A percentile compares a stretch with the other conserved stretches of the same genome.
These are phyloP conservation scores for Yamadazyma jaroonii DNA, from an alignment of 1,139 yeast genomes.

Conservation along the genomic window DNA sequence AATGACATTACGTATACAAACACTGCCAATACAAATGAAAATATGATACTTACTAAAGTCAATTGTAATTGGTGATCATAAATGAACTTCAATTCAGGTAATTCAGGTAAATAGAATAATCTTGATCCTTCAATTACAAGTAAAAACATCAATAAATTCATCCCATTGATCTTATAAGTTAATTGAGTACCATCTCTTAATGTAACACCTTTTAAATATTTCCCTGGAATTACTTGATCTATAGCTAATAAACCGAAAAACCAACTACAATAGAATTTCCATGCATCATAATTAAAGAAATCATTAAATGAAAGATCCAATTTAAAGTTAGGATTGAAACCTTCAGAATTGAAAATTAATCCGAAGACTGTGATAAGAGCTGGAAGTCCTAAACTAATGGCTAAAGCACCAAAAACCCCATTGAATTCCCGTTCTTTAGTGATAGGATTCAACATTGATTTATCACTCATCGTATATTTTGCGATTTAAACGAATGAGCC, in stretches of 20 bases:
- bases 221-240: constrained; percentile 77
- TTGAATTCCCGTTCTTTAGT: constrained; percentile 73
- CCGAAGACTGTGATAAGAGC: constrained; percentile 56
- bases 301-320: constrained; percentile 56
- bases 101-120: constrained; percentile 21
- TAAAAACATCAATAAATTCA: constrained; percentile 50
- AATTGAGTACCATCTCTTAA: constrained; percentile 75
- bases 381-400: constrained; percentile 69
- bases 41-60: constrained; percentile 59
- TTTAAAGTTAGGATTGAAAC: constrained; percentile 59
- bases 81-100: constrained; percentile 79
- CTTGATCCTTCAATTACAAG: constrained; percentile 49
- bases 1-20: constrained; percentile 70
- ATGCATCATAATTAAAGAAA: constrained; percentile 39
- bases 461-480: neutral
- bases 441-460: constrained; percentile 54
- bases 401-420: constrained; percentile 73
- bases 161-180: constrained; percentile 80
- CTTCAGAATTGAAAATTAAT: constrained; percentile 58
- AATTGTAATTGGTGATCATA: constrained; percentile 68
- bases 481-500: too few relatives aligned
- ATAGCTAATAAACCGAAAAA: constrained; percentile 59
- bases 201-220: constrained; percentile 57
- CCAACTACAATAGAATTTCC: constrained; percentile 76
- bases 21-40: constrained; percentile 60